phyloP scores from a whole-genome alignment of 345 rosid species.

The thale cress (Arabidopsis thaliana) region TAIR10.1 NC_003076.8:4993501-4994000 shows the following conservation, averaged over 20 bases:
- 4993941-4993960: slow-evolving; percentile 41
- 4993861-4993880: slow-evolving; percentile 48
- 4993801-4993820: slow-evolving; percentile 43
- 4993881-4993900: slow-evolving; percentile 23
- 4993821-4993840: slow-evolving; percentile 47
- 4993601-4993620: slow-evolving; percentile 18
- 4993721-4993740: slow-evolving; percentile 7
- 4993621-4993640: slow-evolving; percentile 18
- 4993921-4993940: slow-evolving; percentile 50
- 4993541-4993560: not conserved
- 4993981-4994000: slow-evolving; percentile 34
- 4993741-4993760: slow-evolving; percentile 22
- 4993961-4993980: slow-evolving; percentile 31
- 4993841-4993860: slow-evolving; percentile 30
- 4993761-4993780: slow-evolving; percentile 26
- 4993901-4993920: slow-evolving; percentile 47
- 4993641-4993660: not conserved
- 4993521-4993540: slow-evolving; percentile 49
- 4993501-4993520: slow-evolving; percentile 11
- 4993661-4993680: not conserved
- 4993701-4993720: slow-evolving; percentile 50
- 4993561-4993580: not conserved
- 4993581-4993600: not conserved
- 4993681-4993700: slow-evolving; percentile 25
- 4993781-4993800: slow-evolving; percentile 44